Evolutionary conservation across 2,329 filamentous ascomycete species (phyloP), one percentile per base, ranked within the genome.

Genomic region (Diaporthe sp.): DNA sequence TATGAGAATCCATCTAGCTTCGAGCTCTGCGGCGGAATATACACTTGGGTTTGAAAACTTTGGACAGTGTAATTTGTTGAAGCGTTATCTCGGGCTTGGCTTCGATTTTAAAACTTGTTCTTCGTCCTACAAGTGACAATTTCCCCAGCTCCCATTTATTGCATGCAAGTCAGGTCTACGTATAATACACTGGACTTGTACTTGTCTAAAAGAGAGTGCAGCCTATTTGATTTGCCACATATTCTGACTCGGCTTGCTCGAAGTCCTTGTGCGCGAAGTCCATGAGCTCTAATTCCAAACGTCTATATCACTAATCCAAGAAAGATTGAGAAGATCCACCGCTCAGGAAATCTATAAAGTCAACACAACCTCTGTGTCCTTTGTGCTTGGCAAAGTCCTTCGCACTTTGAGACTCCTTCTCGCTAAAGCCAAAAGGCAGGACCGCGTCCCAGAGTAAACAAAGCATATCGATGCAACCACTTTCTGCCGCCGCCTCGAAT

Each of bases 201-300:
- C 13, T 3, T 3, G 1, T 12, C 4, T 12, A 3, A 1, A 1
- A 47, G 15, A 47, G 4, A 47, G 10, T 1, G 44, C 17, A 8
- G 17, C 2, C 8, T 1, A 20, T 1, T 20, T 9, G 7, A 47
- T 4, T 22, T 10, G 7, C 44, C 20, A 20, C 15, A 6, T 20
- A 12, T 5, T 20, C 37, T 13, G 37, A 39, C 37, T 53, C 17
- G 49, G n/a, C 4, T 3, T 53, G 10, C 2, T 25, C 4, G 4
- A 0, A 13, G 5, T 25, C 0, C 4, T 25, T 9, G 1, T n/a
- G 49, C 2, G 12, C 20, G 9, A 10, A n/a, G 13, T 1, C 4
- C 22, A 25, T 4, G 9, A 25, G n/a, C 10, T 5, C 28, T 8
- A 13, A 25, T 25, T 53, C 4, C 3, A 53, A 25, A 4, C 31